These are phyloP conservation scores for Metroxylon sagu DNA, from an alignment of 176 grass and related monocot genomes.

Conservation along the genomic window DNA sequence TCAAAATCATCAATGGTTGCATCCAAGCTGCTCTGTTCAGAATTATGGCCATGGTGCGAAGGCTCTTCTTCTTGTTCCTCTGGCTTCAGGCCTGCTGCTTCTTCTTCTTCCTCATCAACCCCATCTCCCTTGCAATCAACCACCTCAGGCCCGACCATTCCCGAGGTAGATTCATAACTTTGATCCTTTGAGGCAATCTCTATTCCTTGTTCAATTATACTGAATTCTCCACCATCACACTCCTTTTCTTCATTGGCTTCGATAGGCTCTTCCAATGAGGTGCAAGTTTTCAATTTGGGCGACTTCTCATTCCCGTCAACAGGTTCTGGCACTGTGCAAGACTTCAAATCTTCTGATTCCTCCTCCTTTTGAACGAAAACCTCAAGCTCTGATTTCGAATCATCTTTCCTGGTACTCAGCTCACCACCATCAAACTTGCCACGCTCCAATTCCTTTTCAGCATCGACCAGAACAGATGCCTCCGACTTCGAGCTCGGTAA, in stretches of 20 bases:
- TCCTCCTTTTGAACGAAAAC: background rate
- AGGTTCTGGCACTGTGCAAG: background rate
- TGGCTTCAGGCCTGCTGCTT: slow-evolving; percentile 4
- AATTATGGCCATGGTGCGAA: background rate
- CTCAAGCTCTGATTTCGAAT: background rate
- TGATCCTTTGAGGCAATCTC: slow-evolving; percentile 38
- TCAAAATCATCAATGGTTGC: slow-evolving; percentile 36
- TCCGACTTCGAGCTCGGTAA: slow-evolving; percentile 48
- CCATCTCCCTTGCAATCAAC: slow-evolving; percentile 12
- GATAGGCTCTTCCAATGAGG: slow-evolving; percentile 37
- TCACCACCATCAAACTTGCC: background rate
- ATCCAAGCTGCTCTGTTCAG: slow-evolving; percentile 29
- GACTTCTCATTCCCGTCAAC: slow-evolving; percentile 26
- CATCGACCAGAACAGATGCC: background rate
- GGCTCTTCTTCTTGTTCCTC: background rate
- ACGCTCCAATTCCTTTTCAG: background rate
- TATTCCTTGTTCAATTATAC: slow-evolving; percentile 61
- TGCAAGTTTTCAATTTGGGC: slow-evolving; percentile 63
- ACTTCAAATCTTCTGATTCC: slow-evolving; percentile 13
- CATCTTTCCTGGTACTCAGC: background rate
- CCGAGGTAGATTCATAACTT: background rate
- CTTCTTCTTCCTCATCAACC: slow-evolving; percentile 13
- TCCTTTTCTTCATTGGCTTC: slow-evolving; percentile 21
- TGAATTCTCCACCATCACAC: slow-evolving; percentile 38
- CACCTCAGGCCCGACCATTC: slow-evolving; percentile 16